These are phyloP conservation scores for Verticillium klebahnii DNA, from an alignment of 2,329 filamentous ascomycete genomes.

Conservation along the genomic window DNA sequence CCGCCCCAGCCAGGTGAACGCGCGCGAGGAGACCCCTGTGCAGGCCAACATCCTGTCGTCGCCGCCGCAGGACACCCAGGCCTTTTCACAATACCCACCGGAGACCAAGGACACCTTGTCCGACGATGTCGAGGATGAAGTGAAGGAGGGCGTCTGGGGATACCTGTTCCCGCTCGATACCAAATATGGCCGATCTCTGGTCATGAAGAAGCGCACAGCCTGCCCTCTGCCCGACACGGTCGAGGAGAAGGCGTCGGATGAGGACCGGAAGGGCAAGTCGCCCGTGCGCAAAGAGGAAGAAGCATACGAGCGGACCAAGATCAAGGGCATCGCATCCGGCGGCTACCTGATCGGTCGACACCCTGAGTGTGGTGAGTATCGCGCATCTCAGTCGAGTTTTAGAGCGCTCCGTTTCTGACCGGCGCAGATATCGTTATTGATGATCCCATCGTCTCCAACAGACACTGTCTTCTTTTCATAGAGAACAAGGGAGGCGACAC, in stretches of 20 bases:
- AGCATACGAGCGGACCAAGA: constrained; percentile 58
- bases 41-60: constrained; percentile 34
- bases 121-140: constrained; percentile 82
- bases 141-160: constrained; percentile 85
- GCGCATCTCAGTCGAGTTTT: not conserved
- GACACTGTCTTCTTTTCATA: constrained; percentile 67
- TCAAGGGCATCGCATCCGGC: constrained; percentile 60
- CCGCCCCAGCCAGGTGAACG: constrained; percentile 48
- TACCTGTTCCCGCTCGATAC: constrained; percentile 82
- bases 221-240: constrained; percentile 58
- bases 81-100: constrained; percentile 66
- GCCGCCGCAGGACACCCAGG: constrained; percentile 60
- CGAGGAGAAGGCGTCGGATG: constrained; percentile 30
- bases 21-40: constrained; percentile 43
- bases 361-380: constrained; percentile 77
- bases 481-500: constrained; percentile 54
- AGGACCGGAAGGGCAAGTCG: constrained; percentile 38
- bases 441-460: constrained; percentile 80
- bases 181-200: constrained; percentile 61
- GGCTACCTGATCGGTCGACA: constrained; percentile 92
- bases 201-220: constrained; percentile 67
- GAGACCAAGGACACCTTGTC: constrained; percentile 67
- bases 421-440: constrained; percentile 65
- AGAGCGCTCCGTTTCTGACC: constrained; percentile 7
- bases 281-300: constrained; percentile 51